These are phyloP conservation scores for Clathrospora elynae DNA, from an alignment of 2,329 filamentous ascomycete genomes.

Conservation along the genomic window DNA sequence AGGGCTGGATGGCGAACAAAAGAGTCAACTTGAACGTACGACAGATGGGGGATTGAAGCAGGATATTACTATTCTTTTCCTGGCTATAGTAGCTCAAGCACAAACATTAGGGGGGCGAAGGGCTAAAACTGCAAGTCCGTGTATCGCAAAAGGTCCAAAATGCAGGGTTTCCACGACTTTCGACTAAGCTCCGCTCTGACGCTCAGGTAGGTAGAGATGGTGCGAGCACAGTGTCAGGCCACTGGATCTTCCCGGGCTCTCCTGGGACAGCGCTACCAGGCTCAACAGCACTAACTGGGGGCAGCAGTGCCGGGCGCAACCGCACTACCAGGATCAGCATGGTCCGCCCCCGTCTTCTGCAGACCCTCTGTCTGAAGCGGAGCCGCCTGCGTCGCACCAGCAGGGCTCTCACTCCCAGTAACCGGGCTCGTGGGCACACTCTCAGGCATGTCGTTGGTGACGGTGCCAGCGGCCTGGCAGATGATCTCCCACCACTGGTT, in stretches of 20 bases:
- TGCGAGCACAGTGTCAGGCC: not conserved
- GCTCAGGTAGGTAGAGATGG: constrained; percentile 1
- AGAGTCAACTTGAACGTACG: constrained; percentile 90
- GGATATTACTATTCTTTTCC: too few species aligned
- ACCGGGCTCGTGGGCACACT: constrained; percentile 47
- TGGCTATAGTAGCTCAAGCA: too few species aligned
- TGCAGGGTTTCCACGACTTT: too few species aligned
- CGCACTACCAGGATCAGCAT: constrained; percentile 20
- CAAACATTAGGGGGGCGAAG: constrained; percentile 5
- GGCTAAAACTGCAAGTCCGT: not conserved
- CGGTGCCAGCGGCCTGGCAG: constrained; percentile 60
- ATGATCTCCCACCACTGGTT: constrained; percentile 84
- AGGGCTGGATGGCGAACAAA: constrained; percentile 86
- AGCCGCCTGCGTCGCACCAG: constrained; percentile 17
- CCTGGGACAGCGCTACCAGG: constrained; percentile 28
- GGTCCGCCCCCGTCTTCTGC: constrained; percentile 24
- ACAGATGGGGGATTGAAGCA: constrained; percentile 70
- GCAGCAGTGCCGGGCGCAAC: constrained; percentile 16
- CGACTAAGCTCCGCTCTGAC: too few species aligned
- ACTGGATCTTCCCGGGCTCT: constrained; percentile 41
- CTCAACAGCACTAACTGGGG: constrained; percentile 16
- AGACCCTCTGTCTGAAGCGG: constrained; percentile 45
- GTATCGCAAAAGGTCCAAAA: too few species aligned
- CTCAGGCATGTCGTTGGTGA: constrained; percentile 50
- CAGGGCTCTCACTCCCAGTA: constrained; percentile 27